phyloP scores from a whole-genome alignment of 2,329 filamentous ascomycete species.

The Diaporthe sp. region DNA sequence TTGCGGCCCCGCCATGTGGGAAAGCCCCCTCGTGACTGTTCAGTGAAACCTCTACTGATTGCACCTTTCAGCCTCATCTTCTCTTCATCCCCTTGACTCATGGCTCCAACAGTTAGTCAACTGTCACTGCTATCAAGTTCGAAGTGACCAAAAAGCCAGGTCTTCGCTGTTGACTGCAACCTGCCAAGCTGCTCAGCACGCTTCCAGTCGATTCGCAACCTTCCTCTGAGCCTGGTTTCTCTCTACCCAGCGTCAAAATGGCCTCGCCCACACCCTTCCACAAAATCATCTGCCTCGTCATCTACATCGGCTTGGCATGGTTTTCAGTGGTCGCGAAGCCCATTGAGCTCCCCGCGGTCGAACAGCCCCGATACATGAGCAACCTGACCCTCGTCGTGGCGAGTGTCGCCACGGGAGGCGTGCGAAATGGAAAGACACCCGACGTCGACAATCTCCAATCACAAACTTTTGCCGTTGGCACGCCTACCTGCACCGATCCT shows the following conservation, averaged over 20 bases:
- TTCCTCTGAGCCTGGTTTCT: not conserved
- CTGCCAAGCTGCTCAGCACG: not conserved
- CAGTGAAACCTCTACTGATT: not conserved
- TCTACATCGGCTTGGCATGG: not conserved
- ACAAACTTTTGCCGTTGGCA: too few species aligned
- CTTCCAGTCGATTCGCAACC: not conserved
- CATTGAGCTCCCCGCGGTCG: not conserved
- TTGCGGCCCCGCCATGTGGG: not conserved
- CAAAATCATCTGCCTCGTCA: not conserved
- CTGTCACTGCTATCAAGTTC: too few species aligned
- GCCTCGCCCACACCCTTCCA: not conserved
- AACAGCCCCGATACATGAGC: not conserved
- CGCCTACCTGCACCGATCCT: not conserved
- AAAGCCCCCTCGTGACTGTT: not conserved
- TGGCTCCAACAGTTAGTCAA: not conserved
- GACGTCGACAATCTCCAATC: not conserved
- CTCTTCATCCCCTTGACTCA: not conserved
- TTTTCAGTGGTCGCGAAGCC: not conserved
- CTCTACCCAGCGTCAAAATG: not conserved
- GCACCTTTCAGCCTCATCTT: not conserved
- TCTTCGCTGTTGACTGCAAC: not conserved
- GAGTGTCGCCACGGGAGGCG: not conserved
- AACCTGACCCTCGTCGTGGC: not conserved
- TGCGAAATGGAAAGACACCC: not conserved
- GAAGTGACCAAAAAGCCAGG: not conserved